A percentile compares a stretch with the other conserved stretches of the same genome.
Conservation (phyloP, 306 rosid genomes). For the Prunus campanulata region DNA sequence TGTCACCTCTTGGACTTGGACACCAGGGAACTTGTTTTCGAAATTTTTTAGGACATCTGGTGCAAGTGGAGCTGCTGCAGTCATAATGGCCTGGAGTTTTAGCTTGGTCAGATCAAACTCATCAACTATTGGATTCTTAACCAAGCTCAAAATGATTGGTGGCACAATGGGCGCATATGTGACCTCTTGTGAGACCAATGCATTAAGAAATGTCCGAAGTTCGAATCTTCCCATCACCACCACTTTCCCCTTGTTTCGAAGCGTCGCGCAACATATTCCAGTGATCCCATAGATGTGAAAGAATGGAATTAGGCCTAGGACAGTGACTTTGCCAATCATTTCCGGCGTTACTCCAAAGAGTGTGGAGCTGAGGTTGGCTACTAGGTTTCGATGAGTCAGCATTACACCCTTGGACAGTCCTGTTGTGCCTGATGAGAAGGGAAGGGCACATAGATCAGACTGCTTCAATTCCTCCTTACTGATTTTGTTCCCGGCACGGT, state of each 20-base stretch:
- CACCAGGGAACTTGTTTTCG: constrained; percentile 75
- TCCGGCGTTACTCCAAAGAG: constrained; percentile 58
- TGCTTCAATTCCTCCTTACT: constrained; percentile 41
- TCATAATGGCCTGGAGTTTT: constrained; percentile 78
- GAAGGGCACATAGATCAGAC: constrained; percentile 82
- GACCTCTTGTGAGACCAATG: constrained; percentile 72
- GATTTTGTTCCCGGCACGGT: constrained; percentile 38
- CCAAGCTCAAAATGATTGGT: constrained; percentile 79
- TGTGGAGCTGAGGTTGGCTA: constrained; percentile 84
- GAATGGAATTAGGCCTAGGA: constrained; percentile 75
- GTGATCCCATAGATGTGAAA: constrained; percentile 89
- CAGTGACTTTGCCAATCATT: constrained; percentile 70
- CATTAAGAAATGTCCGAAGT: constrained; percentile 59
- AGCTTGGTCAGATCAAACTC: constrained; percentile 79
- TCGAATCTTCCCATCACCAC: constrained; percentile 89
- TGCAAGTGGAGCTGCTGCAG: constrained; percentile 95
- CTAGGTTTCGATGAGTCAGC: constrained; percentile 73
- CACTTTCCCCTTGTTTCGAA: constrained; percentile 79
- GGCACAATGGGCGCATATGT: constrained; percentile 91
- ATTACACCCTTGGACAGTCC: constrained; percentile 91
- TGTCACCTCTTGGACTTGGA: constrained; percentile 56
- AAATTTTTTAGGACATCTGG: constrained; percentile 72
- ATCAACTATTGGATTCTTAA: constrained; percentile 71
- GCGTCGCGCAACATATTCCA: constrained; percentile 92
- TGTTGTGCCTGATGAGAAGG: constrained; percentile 96